A percentile compares a stretch with the other conserved stretches of the same genome.
Evolutionary conservation across 352 stramenopile species (phyloP).

Genomic region (Globisporangium nodosum): DNA sequence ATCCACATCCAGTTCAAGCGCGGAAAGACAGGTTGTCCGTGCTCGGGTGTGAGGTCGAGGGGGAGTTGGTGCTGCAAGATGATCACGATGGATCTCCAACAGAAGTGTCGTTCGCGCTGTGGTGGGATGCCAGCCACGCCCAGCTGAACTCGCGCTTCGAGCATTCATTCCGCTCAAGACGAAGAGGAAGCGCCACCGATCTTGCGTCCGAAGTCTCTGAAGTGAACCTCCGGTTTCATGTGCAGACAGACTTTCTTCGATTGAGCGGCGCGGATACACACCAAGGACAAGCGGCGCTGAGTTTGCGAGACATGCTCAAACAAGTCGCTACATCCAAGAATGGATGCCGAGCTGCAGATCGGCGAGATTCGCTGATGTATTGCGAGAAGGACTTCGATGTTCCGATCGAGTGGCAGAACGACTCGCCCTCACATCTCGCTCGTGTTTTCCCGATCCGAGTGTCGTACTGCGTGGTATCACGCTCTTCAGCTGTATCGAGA

Average conservation of each 20-base stretch:
- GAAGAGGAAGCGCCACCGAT: neutral
- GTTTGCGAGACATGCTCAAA: slow-evolving; percentile 9
- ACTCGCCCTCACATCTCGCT: neutral
- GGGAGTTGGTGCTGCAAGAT: slow-evolving; percentile 19
- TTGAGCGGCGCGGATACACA: slow-evolving; percentile 10
- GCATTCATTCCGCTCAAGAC: slow-evolving; percentile 21
- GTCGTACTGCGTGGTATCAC: slow-evolving; percentile 6
- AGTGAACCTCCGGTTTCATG: slow-evolving; percentile 15
- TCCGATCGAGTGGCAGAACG: slow-evolving; percentile 4
- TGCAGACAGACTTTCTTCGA: slow-evolving; percentile 22
- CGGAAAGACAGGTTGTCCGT: slow-evolving; percentile 1
- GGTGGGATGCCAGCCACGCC: slow-evolving; percentile 40
- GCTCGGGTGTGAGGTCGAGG: slow-evolving; percentile 42
- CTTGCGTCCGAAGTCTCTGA: slow-evolving; percentile 14
- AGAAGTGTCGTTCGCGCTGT: slow-evolving; percentile 37
- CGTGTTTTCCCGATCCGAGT: slow-evolving; percentile 4
- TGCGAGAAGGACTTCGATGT: slow-evolving; percentile 5
- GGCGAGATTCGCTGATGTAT: neutral
- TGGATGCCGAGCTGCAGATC: neutral
- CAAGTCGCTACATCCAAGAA: neutral
- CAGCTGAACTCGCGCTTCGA: slow-evolving; percentile 42
- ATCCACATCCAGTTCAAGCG: neutral
- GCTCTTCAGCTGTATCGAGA: no score
- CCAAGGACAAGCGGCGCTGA: slow-evolving; percentile 19
- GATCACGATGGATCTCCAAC: neutral